Evolutionary conservation across 306 rosid genomes (phyloP), one percentile per base, ranked within the genome.

Genomic region (Psophocarpus tetragonolobus): DNA sequence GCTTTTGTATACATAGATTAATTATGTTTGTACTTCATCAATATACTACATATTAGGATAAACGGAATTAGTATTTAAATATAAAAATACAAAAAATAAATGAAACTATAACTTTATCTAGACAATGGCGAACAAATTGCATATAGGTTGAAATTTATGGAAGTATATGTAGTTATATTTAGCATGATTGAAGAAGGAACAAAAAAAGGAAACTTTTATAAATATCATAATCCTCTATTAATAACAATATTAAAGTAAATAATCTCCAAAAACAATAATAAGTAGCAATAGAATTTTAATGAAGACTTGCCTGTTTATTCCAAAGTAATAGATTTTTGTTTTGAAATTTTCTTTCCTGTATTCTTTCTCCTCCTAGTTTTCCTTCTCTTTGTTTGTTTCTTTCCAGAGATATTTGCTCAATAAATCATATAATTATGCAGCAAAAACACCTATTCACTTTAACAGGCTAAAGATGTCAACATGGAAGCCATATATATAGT

Each of bases 391-490:
- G 23, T 50, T 24, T 61, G 17, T 62, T n/a, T 62, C 12, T 87
- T 79, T 83, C 86, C 90, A 86, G 47, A 82, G 82, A 79, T 84
- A 85, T 80, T 71, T 75, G 66, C 87, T 64, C 42, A 54, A 77
- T 66, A 78, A 65, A 75, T 79, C 77, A 78, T 64, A 85, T 81
- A 83, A 66, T 78, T 74, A 79, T 82, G 86, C 76, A 74, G 74
- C 79, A 82, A 82, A 81, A 83, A 71, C 73, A 86, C 81, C 84
- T 82, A 79, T 61, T 62, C 84, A 73, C 68, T 68, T 75, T 66
- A 27, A 71, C 82, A 72, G 51, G 78, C 41, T 35, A 29, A 76
- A 58, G 51, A 54, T 48, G 44, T 67, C 29, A 32, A 75, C 63
- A 71, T 11, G 42, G 80, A 71, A 76, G 74, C 80, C 50, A 68